Percentiles rank a stretch among this genome's conserved stretches.
phyloP scores from a whole-genome alignment of 257 asterid genomes.

The Solanum ossicruentum region DNA sequence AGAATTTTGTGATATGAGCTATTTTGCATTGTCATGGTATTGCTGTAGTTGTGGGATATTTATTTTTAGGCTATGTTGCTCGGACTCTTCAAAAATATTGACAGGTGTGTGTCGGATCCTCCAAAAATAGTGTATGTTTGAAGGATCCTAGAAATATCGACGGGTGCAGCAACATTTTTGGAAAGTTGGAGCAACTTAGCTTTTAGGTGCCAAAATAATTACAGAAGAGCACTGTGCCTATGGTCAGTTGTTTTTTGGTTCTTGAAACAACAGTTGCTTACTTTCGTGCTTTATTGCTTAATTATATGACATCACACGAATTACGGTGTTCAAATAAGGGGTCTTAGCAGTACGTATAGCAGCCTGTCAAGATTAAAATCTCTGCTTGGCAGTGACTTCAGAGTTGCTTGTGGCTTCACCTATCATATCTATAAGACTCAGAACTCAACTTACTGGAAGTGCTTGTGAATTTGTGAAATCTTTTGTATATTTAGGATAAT shows the following conservation, averaged over 20 bases:
- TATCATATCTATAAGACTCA: neutral
- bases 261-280: neutral
- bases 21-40: neutral
- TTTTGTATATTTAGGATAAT: neutral
- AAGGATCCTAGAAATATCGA: too few species aligned
- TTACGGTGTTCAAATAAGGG: neutral
- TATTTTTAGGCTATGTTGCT: neutral
- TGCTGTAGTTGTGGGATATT: neutral
- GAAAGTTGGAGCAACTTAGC: too few species aligned
- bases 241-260: neutral
- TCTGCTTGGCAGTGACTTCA: neutral
- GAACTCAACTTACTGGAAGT: neutral
- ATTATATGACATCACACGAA: neutral
- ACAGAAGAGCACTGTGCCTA: neutral
- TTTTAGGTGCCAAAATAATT: neutral
- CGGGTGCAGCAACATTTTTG: too few species aligned
- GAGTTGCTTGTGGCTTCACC: neutral
- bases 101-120: too few species aligned
- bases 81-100: too few species aligned
- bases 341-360: neutral
- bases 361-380: neutral
- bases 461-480: neutral
- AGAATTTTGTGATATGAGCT: neutral
- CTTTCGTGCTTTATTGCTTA: neutral
- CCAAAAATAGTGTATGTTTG: too few species aligned